Evolutionary conservation across 305 asterid species (phyloP), one percentile per base, ranked within the genome.

Genomic region (Fraxinus greggii): DNA sequence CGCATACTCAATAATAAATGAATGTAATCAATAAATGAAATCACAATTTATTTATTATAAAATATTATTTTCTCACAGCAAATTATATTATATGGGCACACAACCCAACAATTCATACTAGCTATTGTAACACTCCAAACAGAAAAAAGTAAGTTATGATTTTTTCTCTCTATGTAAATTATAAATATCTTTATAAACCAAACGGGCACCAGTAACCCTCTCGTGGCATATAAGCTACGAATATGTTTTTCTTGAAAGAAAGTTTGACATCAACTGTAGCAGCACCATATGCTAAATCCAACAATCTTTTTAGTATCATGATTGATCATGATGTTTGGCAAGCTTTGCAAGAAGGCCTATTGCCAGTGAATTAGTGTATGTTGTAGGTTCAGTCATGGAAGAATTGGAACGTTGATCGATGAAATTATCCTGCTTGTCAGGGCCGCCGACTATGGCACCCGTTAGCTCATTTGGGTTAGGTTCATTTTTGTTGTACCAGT

Each of bases 391-490:
- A 0, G 97, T 93, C 89, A 86, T 85, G 85, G 91, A 78, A 0
- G 97, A 94, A 15, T 70, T 89, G 0, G 90, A 8, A 1, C 96
- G 94, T 36, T 81, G 65, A 61, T 94, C 98, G 1, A 28, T 73
- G 21, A 93, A 94, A 26, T 87, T 17, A 17, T 94, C 98, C 29
- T 91, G 65, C 67, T 32, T 79, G 83, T 94, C 96, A 0, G 98
- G 97, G 3, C 98, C 98, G 0, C 98, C 98, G 0, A 94, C 87
- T 17, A 94, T 89, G 85, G 98, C 98, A 0, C 98, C 98, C 0
- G 98, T 94, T 13, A 94, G 90, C 90, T 93, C 96, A 33, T 94
- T 92, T 2, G 88, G 87, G 79, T 94, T 92, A 0, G 94, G 87
- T 0, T 12, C 70, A 12, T 92, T 61, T 3, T 75, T 79, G 82